Conservation (phyloP, 2,329 filamentous ascomycete genomes). For the Microascus cirrosus region DNA sequence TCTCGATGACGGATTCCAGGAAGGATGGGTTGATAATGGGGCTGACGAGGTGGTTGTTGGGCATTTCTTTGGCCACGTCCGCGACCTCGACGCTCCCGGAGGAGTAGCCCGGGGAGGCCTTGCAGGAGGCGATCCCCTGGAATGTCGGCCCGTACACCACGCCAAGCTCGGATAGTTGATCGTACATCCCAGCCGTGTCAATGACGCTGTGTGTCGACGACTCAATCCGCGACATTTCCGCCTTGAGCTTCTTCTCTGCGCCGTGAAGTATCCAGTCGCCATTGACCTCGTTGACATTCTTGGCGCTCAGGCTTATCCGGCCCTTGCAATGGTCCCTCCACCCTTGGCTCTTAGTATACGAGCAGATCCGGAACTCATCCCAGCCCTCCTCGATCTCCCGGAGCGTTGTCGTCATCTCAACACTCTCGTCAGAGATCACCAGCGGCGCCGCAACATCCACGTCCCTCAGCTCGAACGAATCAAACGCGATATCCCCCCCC, state of each 20-base stretch:
- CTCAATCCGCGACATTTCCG: slow-evolving; percentile 17
- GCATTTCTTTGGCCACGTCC: slow-evolving; percentile 10
- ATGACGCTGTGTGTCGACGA: slow-evolving; percentile 13
- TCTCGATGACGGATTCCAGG: slow-evolving; percentile 12
- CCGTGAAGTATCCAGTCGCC: slow-evolving; percentile 17
- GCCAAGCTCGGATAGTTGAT: slow-evolving; percentile 20
- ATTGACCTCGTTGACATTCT: slow-evolving; percentile 27
- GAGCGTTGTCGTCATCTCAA: slow-evolving; percentile 38
- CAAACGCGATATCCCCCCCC: slow-evolving; percentile 10
- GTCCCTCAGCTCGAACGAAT: slow-evolving; percentile 30
- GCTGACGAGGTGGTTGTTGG: slow-evolving; percentile 10
- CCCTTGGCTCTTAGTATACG: slow-evolving; percentile 35
- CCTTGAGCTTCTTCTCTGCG: slow-evolving; percentile 13
- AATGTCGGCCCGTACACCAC: slow-evolving; percentile 27
- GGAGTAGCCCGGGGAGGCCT: neutral
- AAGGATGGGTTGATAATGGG: slow-evolving; percentile 11
- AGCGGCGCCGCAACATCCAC: slow-evolving; percentile 33
- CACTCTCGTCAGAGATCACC: slow-evolving; percentile 33
- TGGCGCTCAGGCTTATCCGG: slow-evolving; percentile 28
- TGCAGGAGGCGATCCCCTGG: slow-evolving; percentile 16
- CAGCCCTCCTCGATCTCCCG: slow-evolving; percentile 25
- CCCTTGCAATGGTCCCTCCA: slow-evolving; percentile 50
- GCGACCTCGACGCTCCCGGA: slow-evolving; percentile 6
- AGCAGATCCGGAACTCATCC: slow-evolving; percentile 41
- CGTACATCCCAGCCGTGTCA: slow-evolving; percentile 9